phyloP scores from a whole-genome alignment of 2,329 filamentous ascomycete genomes.

The Phyllosticta paracitricarpa region DNA sequence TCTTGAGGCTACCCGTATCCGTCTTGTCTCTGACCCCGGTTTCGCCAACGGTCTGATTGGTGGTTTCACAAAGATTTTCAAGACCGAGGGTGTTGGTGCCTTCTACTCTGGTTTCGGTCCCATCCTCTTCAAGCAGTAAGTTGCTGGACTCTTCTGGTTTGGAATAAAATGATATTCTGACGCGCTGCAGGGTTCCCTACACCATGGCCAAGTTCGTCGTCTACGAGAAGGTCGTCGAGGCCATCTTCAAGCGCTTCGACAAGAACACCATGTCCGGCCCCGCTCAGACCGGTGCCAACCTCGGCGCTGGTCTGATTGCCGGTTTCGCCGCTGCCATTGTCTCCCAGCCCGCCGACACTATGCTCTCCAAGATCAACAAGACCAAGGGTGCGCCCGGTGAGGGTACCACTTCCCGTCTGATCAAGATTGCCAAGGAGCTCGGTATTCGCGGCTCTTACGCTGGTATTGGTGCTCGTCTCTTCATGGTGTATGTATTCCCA shows the following conservation, averaged over 20 bases:
- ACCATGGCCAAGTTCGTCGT: conserved; percentile 95
- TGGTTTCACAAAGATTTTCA: conserved; percentile 75
- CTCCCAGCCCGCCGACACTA: conserved; percentile 85
- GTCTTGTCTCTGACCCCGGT: conserved; percentile 78
- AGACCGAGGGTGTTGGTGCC: conserved; percentile 70
- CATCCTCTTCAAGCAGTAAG: conserved; percentile 33
- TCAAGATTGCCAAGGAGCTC: conserved; percentile 84
- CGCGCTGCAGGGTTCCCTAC: conserved; percentile 61
- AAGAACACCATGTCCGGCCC: conserved; percentile 59
- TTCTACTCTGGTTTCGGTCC: conserved; percentile 84
- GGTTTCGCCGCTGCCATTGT: conserved; percentile 80
- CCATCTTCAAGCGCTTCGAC: conserved; percentile 57
- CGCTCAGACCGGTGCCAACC: conserved; percentile 71
- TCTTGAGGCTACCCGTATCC: conserved; percentile 86
- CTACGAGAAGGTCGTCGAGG: conserved; percentile 78
- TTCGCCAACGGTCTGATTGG: conserved; percentile 71
- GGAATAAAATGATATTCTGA: conserved; percentile 12
- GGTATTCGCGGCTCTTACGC: conserved; percentile 67
- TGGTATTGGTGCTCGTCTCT: conserved; percentile 71
- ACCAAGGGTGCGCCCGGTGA: conserved; percentile 79
- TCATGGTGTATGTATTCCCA: conserved; percentile 40
- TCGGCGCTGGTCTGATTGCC: conserved; percentile 75
- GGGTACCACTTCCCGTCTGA: conserved; percentile 66
- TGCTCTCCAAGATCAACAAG: conserved; percentile 96
- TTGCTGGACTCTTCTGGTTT: not conserved